A percentile compares a stretch with the other conserved stretches of the same genome.
These are phyloP conservation scores for Raphanus sativus DNA, from an alignment of 345 rosid species.

Conservation along the genomic window DNA sequence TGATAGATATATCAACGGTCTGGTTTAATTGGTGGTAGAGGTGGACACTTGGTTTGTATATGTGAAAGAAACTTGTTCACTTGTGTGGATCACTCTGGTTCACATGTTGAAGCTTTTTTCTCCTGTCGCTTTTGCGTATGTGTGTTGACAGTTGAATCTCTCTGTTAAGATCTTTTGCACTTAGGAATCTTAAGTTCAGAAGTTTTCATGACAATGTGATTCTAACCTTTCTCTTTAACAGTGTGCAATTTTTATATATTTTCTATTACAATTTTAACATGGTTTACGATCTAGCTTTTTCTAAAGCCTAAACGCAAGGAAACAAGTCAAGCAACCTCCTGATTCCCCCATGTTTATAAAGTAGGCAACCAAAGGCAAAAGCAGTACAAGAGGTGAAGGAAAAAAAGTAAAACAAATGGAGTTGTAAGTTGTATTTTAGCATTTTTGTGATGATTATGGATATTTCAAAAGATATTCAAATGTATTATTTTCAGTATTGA, in stretches of 20 bases:
- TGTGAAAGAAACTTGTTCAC: conserved; percentile 21
- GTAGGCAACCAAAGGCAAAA: conserved; percentile 15
- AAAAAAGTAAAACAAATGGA: background rate
- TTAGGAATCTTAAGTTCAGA: conserved; percentile 7
- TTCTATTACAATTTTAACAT: background rate
- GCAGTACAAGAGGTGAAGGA: background rate
- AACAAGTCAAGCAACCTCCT: background rate
- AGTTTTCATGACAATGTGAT: background rate
- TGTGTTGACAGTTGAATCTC: conserved; percentile 21
- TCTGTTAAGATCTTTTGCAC: conserved; percentile 27
- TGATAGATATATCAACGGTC: background rate
- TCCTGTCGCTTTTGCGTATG: conserved; percentile 19
- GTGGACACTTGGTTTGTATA: conserved; percentile 17
- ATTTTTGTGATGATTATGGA: background rate
- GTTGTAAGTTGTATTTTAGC: background rate
- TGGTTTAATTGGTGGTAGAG: background rate
- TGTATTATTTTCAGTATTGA: background rate
- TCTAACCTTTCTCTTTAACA: background rate
- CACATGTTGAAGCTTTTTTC: conserved; percentile 27
- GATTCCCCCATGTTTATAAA: background rate
- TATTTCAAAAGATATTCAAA: background rate
- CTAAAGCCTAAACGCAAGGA: background rate
- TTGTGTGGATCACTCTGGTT: conserved; percentile 28
- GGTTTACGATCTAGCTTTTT: background rate
- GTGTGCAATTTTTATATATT: background rate